phyloP scores from a whole-genome alignment of 257 asterid species.

The Vinca minor region DNA sequence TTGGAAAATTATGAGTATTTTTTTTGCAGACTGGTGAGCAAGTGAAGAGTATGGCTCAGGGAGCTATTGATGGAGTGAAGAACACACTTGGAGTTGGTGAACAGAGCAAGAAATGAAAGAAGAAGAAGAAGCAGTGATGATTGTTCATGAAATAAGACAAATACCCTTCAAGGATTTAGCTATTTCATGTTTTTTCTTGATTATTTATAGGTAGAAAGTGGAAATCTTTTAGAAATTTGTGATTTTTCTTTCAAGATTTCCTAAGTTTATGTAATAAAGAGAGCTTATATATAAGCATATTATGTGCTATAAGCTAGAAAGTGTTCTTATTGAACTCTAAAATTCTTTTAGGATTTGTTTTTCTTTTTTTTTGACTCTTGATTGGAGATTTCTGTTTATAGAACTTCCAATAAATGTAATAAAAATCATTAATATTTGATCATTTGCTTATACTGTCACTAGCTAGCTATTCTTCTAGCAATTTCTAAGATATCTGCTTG shows the following conservation, averaged over 20 bases:
- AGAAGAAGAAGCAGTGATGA: no score
- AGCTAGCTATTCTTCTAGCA: no score
- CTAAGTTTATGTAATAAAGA: not conserved
- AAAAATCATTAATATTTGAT: no score
- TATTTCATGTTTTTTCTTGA: no score
- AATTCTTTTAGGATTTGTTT: not conserved
- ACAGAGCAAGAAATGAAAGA: conserved; percentile 41
- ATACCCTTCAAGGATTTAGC: no score
- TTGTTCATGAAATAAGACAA: no score
- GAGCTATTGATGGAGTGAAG: conserved; percentile 62
- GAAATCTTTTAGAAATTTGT: not conserved
- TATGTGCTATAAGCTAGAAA: not conserved
- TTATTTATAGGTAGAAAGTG: no score
- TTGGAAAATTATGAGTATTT: no score
- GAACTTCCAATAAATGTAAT: not conserved
- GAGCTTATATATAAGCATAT: not conserved
- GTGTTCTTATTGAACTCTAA: not conserved
- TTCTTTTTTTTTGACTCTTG: not conserved
- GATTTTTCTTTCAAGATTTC: not conserved
- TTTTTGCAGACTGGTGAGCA: conserved; percentile 47
- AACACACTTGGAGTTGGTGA: conserved; percentile 64
- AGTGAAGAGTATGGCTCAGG: conserved; percentile 52
- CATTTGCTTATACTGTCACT: no score
- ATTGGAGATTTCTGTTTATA: not conserved
- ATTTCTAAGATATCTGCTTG: no score